A percentile compares a stretch with the other conserved stretches of the same genome.
Conservation (phyloP, 2,329 filamentous ascomycete species). For the Penicillium sclerotigenum region DNA sequence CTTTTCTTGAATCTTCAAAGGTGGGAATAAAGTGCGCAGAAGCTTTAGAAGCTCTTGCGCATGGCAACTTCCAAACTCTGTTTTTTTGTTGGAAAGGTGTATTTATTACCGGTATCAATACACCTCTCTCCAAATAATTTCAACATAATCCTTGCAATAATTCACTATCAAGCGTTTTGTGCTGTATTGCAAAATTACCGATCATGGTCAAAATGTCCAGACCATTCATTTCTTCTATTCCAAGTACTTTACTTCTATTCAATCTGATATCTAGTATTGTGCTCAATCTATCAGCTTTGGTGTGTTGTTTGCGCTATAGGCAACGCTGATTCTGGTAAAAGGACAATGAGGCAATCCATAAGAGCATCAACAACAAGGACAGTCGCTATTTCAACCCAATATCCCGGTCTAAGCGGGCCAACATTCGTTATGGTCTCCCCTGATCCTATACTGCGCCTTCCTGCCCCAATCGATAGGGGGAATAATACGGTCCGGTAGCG, state of each 20-base stretch:
- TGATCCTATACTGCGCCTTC: not conserved
- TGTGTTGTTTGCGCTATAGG: not conserved
- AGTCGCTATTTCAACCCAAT: not conserved
- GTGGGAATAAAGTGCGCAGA: not conserved
- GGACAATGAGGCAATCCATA: not conserved
- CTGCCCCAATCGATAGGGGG: not conserved
- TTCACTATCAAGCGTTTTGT: not conserved
- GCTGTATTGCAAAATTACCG: not conserved
- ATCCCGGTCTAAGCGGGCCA: not conserved
- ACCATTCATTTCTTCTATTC: not conserved
- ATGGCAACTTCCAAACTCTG: slow-evolving; percentile 1
- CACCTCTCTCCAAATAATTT: fast-evolving
- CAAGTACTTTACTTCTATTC: not conserved
- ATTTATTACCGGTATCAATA: slow-evolving; percentile 4
- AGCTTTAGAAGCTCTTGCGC: not conserved
- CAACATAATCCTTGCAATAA: not conserved
- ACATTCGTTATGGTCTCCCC: not conserved
- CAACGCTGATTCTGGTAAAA: not conserved
- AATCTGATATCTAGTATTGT: not conserved
- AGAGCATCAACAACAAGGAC: not conserved
- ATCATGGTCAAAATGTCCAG: not conserved
- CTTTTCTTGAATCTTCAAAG: not conserved
- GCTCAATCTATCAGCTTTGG: not conserved
- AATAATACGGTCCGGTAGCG: too few relatives aligned
- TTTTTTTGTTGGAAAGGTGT: not conserved